Base-by-base conservation (phyloP, 371 early-diverging fungal species). In the Mortierella sp. region DNA sequence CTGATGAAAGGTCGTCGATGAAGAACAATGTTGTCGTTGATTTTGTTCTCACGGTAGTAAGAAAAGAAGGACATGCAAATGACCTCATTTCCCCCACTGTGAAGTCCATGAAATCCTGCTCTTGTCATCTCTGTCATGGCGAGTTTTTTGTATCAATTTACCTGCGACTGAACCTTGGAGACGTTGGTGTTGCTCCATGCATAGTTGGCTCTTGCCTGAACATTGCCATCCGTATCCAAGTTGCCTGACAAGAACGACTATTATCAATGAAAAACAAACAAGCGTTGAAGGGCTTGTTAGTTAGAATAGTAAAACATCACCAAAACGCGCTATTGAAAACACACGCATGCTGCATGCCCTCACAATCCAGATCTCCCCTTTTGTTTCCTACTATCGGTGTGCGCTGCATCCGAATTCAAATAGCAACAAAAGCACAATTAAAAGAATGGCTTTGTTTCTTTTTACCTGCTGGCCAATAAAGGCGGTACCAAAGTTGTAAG, bases 161-260 rank as follows among this genome's bases (percentile, higher is more conserved):
- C 90, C 93, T 97, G 97, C 73, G 94, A 94, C 82, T 97, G 95
- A n/a, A 95, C 84, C 91, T 97, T 98, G 79, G 95, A 91, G 70
- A 95, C 91, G 68, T 92, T 84, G 57, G 78, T 79, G 81, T 87
- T 81, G 65, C 90, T 88, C 93, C 94, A 93, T 71, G 91, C 90
- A 88, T 94, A 92, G 90, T 95, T 90, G 74, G 91, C 90, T 63
- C 96, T 92, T 24, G 94, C 96, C 81, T 92, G 91, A 54, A 97
- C 90, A 76, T 88, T 93, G 63, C 95, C 94, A 82, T 98, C 97
- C 75, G 95, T 96, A 88, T 98, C 99, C 90, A 98, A 92, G 84
- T 96, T 96, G 47, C 98, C 99, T 82, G 97, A 97, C 88, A 97
- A 87, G 91, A 95, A 89, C 28, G 91, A 88, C 94, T 93, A 78